phyloP scores from a whole-genome alignment of 2,329 filamentous ascomycete genomes.

The Tympanopsis confertula region DNA sequence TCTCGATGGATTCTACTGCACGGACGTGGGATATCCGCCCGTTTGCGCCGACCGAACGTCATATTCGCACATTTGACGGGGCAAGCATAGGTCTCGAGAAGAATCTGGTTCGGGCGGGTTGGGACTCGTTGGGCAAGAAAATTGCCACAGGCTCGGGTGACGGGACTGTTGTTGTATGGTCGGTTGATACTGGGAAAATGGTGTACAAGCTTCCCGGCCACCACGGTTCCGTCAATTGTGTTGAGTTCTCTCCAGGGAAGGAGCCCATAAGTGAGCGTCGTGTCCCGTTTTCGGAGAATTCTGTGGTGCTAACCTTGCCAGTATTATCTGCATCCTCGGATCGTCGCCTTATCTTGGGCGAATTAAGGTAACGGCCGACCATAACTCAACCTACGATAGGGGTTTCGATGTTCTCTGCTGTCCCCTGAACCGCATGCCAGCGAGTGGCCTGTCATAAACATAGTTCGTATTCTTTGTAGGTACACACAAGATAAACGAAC shows the following conservation, averaged over 20 bases:
- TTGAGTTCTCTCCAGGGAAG: constrained; percentile 73
- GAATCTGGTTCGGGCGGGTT: constrained; percentile 81
- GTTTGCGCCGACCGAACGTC: constrained; percentile 78
- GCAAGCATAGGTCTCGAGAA: constrained; percentile 78
- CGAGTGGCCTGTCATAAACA: too few species aligned
- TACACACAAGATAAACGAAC: too few species aligned
- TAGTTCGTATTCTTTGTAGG: too few species aligned
- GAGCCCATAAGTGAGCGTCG: constrained; percentile 73
- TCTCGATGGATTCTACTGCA: constrained; percentile 87
- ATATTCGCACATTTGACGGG: constrained; percentile 80
- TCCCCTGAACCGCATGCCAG: too few species aligned
- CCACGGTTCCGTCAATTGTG: constrained; percentile 88
- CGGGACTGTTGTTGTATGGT: constrained; percentile 85
- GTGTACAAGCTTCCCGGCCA: constrained; percentile 92
- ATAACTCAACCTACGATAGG: constrained; percentile 11
- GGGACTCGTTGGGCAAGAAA: constrained; percentile 75
- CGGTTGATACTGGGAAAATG: constrained; percentile 74
- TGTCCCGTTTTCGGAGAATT: background rate
- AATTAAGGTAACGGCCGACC: constrained; percentile 8
- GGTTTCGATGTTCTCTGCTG: constrained; percentile 3
- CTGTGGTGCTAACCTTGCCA: background rate
- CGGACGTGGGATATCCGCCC: constrained; percentile 93
- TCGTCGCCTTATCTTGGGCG: background rate
- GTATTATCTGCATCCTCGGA: background rate
- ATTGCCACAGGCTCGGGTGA: constrained; percentile 85